phyloP scores from a whole-genome alignment of 2,329 filamentous ascomycete species.

The Mariannaea sp. region DNA sequence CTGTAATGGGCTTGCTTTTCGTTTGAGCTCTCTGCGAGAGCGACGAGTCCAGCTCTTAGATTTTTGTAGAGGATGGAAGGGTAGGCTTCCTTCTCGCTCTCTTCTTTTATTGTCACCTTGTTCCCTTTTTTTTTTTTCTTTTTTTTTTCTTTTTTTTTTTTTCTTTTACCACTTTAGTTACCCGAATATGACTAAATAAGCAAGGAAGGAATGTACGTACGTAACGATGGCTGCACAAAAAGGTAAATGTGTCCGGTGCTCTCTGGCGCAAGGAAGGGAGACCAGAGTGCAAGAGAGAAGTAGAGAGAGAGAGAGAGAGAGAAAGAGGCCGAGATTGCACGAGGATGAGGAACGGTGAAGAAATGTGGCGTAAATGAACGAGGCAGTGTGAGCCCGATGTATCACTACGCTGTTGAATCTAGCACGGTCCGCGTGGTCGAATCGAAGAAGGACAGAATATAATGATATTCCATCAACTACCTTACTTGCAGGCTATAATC shows the following conservation, averaged over 20 bases:
- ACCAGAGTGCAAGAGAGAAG: no score
- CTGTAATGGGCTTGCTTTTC: slow-evolving; percentile 8
- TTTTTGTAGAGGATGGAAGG: background rate
- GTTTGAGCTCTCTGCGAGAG: slow-evolving; percentile 1
- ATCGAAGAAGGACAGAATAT: slow-evolving; percentile 12
- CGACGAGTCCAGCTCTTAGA: slow-evolving; percentile 1
- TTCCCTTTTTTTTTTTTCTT: no score
- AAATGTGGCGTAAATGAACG: slow-evolving; percentile 18
- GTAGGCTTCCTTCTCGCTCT: no score
- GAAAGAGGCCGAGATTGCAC: slow-evolving; percentile 1
- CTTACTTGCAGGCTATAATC: background rate
- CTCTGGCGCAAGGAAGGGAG: no score
- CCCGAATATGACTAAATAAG: no score
- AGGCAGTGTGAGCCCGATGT: slow-evolving; percentile 26
- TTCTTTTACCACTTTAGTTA: no score
- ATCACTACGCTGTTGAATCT: slow-evolving; percentile 13
- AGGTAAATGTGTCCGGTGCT: no score
- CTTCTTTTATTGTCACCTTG: no score
- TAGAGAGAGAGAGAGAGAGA: background rate
- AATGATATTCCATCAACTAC: no score
- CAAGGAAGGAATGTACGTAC: background rate
- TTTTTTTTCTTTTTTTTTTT: no score
- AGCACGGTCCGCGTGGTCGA: slow-evolving; percentile 23
- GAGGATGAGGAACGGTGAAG: slow-evolving; percentile 8
- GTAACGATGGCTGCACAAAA: background rate